Evolutionary conservation across 108 stramenopile genomes (phyloP).

Genomic region (Fragilaria crotonensis): DNA sequence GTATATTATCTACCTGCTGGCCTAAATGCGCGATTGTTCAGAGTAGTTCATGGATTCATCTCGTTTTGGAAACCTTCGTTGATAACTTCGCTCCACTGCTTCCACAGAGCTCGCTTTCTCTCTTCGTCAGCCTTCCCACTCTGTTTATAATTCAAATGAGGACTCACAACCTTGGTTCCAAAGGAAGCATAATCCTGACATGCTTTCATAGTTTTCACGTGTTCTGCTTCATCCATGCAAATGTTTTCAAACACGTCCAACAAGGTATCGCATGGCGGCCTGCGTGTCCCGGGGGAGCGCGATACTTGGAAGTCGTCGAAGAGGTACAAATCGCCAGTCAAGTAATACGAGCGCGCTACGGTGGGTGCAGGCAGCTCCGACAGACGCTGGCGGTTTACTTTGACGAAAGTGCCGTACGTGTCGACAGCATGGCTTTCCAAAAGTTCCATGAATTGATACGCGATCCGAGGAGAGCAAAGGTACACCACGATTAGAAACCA

Average conservation of each 20-base stretch:
- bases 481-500: constrained; percentile 79
- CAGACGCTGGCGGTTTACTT: constrained; percentile 44
- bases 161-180: too few species aligned
- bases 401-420: constrained; percentile 74
- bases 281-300: constrained; percentile 28
- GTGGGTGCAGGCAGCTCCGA: constrained; percentile 53
- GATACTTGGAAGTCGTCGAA: constrained; percentile 82
- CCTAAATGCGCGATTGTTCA: too few species aligned
- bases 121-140: too few species aligned
- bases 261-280: constrained; percentile 58
- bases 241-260: constrained; percentile 80
- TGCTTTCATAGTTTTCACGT: constrained; percentile 52
- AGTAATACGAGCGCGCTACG: constrained; percentile 69
- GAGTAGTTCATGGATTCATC: too few species aligned
- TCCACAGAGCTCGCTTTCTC: too few species aligned
- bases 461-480: constrained; percentile 51
- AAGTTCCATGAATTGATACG: constrained; percentile 75
- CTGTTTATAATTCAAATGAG: too few species aligned
- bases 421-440: constrained; percentile 84
- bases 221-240: constrained; percentile 82
- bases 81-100: too few species aligned
- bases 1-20: too few species aligned
- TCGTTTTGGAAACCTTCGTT: too few species aligned
- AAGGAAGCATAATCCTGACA: too few species aligned
- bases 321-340: constrained; percentile 67